phyloP scores from a whole-genome alignment of 192 early-diverging fungal species.

The Allomyces macrogynus region DNA sequence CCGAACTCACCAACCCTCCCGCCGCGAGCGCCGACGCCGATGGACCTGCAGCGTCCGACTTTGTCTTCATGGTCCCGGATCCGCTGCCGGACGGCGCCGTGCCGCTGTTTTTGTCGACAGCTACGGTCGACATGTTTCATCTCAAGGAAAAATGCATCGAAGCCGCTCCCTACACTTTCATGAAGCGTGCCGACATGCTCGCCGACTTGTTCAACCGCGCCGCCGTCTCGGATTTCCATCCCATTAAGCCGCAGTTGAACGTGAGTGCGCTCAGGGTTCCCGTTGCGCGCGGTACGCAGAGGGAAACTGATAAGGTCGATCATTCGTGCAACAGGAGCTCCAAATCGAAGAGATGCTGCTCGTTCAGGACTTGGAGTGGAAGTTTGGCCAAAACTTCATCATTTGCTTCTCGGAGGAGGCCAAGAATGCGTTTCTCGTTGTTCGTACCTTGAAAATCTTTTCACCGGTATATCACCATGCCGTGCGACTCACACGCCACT shows the following conservation, averaged over 20 bases:
- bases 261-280: conserved; percentile 6
- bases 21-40: no score
- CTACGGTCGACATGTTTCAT: conserved; percentile 34
- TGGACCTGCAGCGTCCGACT: no score
- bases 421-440: conserved; percentile 6
- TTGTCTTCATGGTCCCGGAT: no score
- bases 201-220: conserved; percentile 23
- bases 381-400: conserved; percentile 39
- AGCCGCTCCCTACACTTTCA: conserved; percentile 24
- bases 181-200: conserved; percentile 35
- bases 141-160: conserved; percentile 27
- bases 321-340: no score
- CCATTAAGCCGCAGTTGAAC: conserved; percentile 22
- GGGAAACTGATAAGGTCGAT: no score
- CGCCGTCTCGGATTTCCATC: conserved; percentile 35
- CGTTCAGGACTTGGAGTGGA: conserved; percentile 25
- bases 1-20: no score
- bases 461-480: no score
- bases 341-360: conserved; percentile 28
- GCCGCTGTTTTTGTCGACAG: conserved; percentile 28
- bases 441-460: background rate
- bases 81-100: conserved; percentile 1
- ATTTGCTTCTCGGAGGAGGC: conserved; percentile 20
- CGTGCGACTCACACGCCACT: no score
- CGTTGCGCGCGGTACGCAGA: background rate